A percentile compares a stretch with the other conserved stretches of the same genome.
Evolutionary conservation across 805 yeast genomes (phyloP).

Genomic region (Zygoascus ofunaensis): DNA sequence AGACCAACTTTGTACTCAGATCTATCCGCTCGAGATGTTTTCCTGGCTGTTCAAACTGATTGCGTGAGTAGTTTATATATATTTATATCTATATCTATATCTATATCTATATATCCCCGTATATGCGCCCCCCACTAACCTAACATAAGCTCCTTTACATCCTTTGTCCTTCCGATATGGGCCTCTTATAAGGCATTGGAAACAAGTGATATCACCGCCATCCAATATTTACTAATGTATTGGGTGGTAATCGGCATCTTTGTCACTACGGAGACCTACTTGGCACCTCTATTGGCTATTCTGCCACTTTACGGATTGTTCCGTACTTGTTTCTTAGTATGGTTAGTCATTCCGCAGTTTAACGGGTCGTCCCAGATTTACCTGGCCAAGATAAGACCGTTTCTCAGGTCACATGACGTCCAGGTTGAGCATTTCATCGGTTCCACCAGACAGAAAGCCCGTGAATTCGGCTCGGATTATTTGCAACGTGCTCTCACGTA

Average conservation of each 20-base stretch:
- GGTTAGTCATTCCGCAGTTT: slow-evolving; percentile 52
- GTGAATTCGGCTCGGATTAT: slow-evolving; percentile 16
- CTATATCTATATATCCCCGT: too few relatives aligned
- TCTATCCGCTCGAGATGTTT: too few relatives aligned
- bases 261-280: slow-evolving; percentile 32
- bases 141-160: slow-evolving; percentile 26
- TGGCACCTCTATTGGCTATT: slow-evolving; percentile 37
- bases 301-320: slow-evolving; percentile 49
- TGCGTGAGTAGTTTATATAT: not conserved
- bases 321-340: slow-evolving; percentile 41
- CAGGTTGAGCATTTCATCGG: slow-evolving; percentile 26
- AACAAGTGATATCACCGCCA: slow-evolving; percentile 30
- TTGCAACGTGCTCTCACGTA: slow-evolving; percentile 5
- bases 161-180: slow-evolving; percentile 48
- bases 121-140: slow-evolving; percentile 1
- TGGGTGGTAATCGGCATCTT: slow-evolving; percentile 55
- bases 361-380: slow-evolving; percentile 39
- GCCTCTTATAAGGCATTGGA: slow-evolving; percentile 54
- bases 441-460: slow-evolving; percentile 12
- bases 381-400: slow-evolving; percentile 32
- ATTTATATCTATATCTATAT: too few relatives aligned
- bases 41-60: not conserved
- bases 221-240: slow-evolving; percentile 44
- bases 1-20: too few relatives aligned
- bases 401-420: slow-evolving; percentile 30